Evolutionary conservation across 2,329 filamentous ascomycete species (phyloP).

Genomic region (Cordyceps javanica): DNA sequence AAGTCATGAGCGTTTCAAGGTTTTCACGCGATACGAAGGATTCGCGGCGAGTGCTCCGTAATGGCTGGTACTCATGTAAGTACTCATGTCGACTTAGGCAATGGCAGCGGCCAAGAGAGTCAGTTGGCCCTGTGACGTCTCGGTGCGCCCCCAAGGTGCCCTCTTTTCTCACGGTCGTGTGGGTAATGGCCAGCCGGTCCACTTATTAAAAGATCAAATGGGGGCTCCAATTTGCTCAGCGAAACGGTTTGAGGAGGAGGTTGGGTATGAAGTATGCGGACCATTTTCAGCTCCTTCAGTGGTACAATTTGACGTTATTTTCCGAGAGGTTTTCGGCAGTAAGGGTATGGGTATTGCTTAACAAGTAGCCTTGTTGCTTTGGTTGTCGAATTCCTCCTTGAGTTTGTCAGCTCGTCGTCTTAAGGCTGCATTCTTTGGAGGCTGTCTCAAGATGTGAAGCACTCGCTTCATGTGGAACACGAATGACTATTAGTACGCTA

Average conservation of each 20-base stretch:
- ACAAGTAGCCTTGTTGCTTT: too few species aligned
- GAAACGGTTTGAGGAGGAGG: neutral
- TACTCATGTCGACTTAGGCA: too few species aligned
- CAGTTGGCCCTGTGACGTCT: constrained; percentile 8
- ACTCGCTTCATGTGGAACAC: too few species aligned
- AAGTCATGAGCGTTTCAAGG: constrained; percentile 1
- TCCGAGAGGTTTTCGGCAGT: too few species aligned
- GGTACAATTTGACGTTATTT: too few species aligned
- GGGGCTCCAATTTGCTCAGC: constrained; percentile 2
- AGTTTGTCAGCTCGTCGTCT: neutral
- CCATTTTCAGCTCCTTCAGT: too few species aligned
- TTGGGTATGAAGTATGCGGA: too few species aligned
- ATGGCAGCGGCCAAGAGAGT: neutral
- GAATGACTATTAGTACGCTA: too few species aligned
- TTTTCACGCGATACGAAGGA: neutral
- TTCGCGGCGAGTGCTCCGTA: neutral
- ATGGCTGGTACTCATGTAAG: neutral
- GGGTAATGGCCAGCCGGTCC: constrained; percentile 1
- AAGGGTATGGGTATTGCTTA: too few species aligned
- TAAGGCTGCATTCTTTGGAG: neutral
- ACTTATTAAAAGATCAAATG: constrained; percentile 3
- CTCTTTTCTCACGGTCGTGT: constrained; percentile 1
- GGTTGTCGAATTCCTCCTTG: too few species aligned
- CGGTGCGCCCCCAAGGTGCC: neutral
- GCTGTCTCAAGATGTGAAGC: too few species aligned